Evolutionary conservation across 305 asterid genomes (phyloP).

Genomic region (Solanum chacoense): DNA sequence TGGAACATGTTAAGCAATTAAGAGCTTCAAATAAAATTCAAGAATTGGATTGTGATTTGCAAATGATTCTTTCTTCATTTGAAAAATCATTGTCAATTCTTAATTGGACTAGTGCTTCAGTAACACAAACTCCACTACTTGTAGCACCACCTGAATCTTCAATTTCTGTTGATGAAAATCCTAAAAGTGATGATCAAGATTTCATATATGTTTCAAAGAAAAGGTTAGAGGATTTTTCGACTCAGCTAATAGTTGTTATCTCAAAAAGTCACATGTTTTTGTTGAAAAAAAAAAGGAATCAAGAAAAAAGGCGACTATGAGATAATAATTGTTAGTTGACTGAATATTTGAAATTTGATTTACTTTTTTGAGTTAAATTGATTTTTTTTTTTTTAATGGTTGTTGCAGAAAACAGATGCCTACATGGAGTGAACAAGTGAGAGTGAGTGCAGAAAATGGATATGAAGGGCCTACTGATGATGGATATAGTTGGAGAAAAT

Average conservation of each 20-base stretch:
- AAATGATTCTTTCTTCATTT: slow-evolving; percentile 49
- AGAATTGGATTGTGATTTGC: slow-evolving; percentile 43
- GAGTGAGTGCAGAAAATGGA: slow-evolving; percentile 33
- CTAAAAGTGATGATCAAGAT: slow-evolving; percentile 23
- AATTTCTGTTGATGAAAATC: slow-evolving; percentile 35
- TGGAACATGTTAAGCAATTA: slow-evolving; percentile 52
- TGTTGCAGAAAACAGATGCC: slow-evolving; percentile 42
- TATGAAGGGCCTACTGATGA: slow-evolving; percentile 54
- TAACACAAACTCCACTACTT: slow-evolving; percentile 11
- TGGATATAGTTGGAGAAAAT: slow-evolving; percentile 68
- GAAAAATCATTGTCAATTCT: slow-evolving; percentile 55
- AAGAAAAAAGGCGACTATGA: background rate
- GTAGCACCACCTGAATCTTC: slow-evolving; percentile 19
- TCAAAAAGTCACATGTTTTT: background rate
- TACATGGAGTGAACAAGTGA: slow-evolving; percentile 43
- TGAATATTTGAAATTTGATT: background rate
- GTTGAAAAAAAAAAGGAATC: background rate
- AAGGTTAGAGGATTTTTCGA: slow-evolving; percentile 26
- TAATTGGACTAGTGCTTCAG: slow-evolving; percentile 24
- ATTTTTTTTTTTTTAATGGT: background rate
- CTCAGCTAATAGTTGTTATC: background rate
- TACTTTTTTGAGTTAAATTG: background rate
- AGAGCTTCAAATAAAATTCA: slow-evolving; percentile 26
- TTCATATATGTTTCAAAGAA: slow-evolving; percentile 30
- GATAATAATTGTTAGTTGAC: background rate